Base-by-base conservation (phyloP, 2,329 filamentous ascomycete species). In the Colletotrichum magnum region DNA sequence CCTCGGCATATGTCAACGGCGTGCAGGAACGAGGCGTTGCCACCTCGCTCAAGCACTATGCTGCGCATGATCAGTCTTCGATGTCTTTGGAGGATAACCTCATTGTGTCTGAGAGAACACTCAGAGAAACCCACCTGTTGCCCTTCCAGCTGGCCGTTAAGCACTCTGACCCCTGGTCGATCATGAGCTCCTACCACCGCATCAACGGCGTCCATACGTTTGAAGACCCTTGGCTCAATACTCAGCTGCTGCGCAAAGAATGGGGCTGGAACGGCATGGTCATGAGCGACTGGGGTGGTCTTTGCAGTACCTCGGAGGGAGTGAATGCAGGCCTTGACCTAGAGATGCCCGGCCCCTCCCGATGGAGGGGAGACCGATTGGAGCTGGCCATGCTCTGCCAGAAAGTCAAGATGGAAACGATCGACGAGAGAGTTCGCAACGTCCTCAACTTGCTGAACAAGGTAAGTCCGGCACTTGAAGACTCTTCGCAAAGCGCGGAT, bases 331-430 rank as follows among this genome's bases (percentile, higher is more conserved):
- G 88, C 2, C 77, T 88, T 13, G 86, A 89, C 75, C 80, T 90
- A 24, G 87, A 90, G 77, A 90, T 90, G 88, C 88, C 88, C 1
- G 88, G 87, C 0, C 85, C 86, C 41, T 77, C 85, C 5, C 80
- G 83, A 61, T 84, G 84, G 75, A 81, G 85, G 39, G 84, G 84
- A 15, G 83, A 86, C 36, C 75, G 79, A 6, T 81, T 88, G 53
- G 84, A 83, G 71, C 86, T 86, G 75, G 83, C 81, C 36, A 84
- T 87, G 16, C 81, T 83, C 0, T 86, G 85, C 1, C 86, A 87
- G 68, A 90, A 90, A 75, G 83, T 90, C 3, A 80, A 82, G 45
- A 79, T 82, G 5, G 85, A 86, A 65, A 80, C 87, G 36, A 77
- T 91, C 13, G 87, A 91, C 58, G 84, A 88, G 50, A 80, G 89